A percentile compares a stretch with the other conserved stretches of the same genome.
phyloP scores from a whole-genome alignment of 208 protist genomes.

The Acanthamoeba lenticulata region DNA sequence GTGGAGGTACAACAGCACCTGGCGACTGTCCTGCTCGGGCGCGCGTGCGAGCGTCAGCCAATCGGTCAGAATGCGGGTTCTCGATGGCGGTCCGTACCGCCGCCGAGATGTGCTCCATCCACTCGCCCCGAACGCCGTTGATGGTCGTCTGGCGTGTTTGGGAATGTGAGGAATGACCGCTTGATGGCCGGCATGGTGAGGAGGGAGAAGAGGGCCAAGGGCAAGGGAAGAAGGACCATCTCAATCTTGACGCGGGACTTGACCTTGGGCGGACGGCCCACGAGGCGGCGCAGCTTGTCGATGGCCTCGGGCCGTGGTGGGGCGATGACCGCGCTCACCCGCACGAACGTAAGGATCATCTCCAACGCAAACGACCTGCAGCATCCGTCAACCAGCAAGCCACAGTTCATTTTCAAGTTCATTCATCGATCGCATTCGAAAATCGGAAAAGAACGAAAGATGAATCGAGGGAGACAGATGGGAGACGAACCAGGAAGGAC shows the following conservation, averaged over 20 bases:
- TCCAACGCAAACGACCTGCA: conserved; percentile 7
- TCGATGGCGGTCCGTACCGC: background rate
- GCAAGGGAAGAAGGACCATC: background rate
- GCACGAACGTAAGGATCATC: conserved; percentile 6
- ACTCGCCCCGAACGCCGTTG: background rate
- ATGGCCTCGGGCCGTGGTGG: background rate
- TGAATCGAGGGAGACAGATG: background rate
- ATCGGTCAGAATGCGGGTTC: background rate
- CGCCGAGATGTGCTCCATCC: conserved; percentile 27
- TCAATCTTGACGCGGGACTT: conserved; percentile 25
- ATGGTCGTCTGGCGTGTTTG: conserved; percentile 3
- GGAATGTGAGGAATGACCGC: no score
- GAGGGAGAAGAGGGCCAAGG: background rate
- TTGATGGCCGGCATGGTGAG: background rate
- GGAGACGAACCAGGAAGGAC: background rate
- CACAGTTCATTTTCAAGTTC: no score
- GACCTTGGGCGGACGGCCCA: conserved; percentile 24
- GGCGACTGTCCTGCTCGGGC: background rate
- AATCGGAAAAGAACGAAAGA: background rate
- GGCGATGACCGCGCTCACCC: background rate
- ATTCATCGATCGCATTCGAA: background rate
- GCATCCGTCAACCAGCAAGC: no score
- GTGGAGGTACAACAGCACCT: conserved; percentile 21
- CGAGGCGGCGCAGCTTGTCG: conserved; percentile 20
- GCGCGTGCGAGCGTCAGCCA: background rate